Conservation (phyloP, 2,329 filamentous ascomycete species). For the Claviceps lovelessii region DNA sequence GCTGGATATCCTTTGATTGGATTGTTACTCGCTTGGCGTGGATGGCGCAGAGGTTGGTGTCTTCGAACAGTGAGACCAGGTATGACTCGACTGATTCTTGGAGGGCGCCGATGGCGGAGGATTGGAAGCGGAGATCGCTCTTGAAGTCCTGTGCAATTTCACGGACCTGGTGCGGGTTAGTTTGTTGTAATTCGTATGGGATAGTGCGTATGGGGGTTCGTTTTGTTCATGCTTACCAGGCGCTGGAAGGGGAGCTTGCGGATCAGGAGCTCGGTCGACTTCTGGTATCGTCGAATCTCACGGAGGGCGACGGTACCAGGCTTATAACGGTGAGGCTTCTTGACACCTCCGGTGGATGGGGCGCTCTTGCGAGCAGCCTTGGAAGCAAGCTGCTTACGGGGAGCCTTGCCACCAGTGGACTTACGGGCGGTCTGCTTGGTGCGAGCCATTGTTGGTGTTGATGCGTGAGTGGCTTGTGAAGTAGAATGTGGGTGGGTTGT, state of each 20-base stretch:
- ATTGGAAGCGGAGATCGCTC: constrained; percentile 94
- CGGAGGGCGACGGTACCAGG: constrained; percentile 90
- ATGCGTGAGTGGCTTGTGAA: constrained; percentile 3
- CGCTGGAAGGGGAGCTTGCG: constrained; percentile 97
- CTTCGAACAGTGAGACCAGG: constrained; percentile 94
- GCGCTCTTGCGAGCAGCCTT: constrained; percentile 97
- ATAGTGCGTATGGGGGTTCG: background rate
- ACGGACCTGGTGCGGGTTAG: constrained; percentile 43
- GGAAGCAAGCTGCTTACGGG: constrained; percentile 94
- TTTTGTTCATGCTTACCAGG: constrained; percentile 41
- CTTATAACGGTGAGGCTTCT: constrained; percentile 88
- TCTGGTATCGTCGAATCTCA: constrained; percentile 98
- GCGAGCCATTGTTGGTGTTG: constrained; percentile 41
- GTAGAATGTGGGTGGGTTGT: constrained; percentile 5
- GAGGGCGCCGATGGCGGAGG: constrained; percentile 88
- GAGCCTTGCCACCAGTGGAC: constrained; percentile 66
- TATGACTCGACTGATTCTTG: constrained; percentile 99
- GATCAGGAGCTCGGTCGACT: constrained; percentile 89
- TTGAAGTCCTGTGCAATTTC: constrained; percentile 96
- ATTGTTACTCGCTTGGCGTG: constrained; percentile 99
- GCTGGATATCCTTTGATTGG: constrained; percentile 93
- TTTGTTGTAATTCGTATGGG: background rate
- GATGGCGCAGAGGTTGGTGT: constrained; percentile 96
- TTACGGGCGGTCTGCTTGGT: constrained; percentile 59
- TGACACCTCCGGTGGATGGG: constrained; percentile 90